Evolutionary conservation across 176 grass and related monocot genomes (phyloP).

Genomic region (Aegilops speltoides): DNA sequence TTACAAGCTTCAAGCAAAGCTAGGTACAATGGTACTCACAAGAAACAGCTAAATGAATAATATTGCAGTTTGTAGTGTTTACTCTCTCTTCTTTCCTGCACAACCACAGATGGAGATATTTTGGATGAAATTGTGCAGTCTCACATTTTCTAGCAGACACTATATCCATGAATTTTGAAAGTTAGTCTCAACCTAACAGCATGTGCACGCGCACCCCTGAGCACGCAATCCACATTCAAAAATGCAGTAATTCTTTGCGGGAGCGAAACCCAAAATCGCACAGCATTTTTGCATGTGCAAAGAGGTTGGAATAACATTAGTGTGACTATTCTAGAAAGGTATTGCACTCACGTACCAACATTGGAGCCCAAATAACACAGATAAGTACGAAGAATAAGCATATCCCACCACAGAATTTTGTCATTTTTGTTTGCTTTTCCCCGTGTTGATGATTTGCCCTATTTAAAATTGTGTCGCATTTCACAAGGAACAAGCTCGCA

Average conservation of each 20-base stretch:
- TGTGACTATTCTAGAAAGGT: background rate
- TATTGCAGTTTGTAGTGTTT: background rate
- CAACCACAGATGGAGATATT: background rate
- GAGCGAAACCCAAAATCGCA: background rate
- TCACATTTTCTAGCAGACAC: background rate
- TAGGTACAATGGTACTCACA: background rate
- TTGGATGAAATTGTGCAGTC: background rate
- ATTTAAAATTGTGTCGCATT: constrained; percentile 87
- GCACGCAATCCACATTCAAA: background rate
- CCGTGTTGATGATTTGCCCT: constrained; percentile 72
- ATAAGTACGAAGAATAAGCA: constrained; percentile 98
- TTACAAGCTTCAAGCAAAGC: background rate
- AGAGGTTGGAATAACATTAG: constrained; percentile 1
- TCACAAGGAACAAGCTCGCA: constrained; percentile 98
- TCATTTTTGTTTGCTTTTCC: constrained; percentile 93
- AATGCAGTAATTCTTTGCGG: background rate
- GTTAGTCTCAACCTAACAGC: background rate
- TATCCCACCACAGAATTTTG: constrained; percentile 96
- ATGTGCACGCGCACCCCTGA: background rate
- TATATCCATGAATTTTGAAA: background rate
- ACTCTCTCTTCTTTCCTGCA: constrained; percentile 7
- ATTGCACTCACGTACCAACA: constrained; percentile 69
- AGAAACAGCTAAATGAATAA: background rate
- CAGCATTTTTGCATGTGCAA: background rate
- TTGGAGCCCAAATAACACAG: constrained; percentile 98